Base-by-base conservation (phyloP, 306 rosid genomes). In the Acmispon strigosus region DNA sequence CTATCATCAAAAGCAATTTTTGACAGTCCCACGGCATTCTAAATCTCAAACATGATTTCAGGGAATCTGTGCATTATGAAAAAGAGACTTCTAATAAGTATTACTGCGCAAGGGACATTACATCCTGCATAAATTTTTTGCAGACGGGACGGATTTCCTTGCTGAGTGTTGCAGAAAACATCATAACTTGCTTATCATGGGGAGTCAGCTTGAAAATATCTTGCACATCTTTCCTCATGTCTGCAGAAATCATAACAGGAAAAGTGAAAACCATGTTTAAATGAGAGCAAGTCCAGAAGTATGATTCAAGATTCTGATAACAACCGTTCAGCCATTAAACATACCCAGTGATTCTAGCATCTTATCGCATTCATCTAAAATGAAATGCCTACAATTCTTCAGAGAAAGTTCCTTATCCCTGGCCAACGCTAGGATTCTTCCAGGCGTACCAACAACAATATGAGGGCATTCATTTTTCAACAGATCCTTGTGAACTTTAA, bases 91-190 rank as follows among this genome's bases (percentile, higher is more conserved):
- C 90, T 75, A 90, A 86, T 90, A 78, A 93, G 96, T 83, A 87
- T 82, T 53, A 81, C 85, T 86, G 92, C 92, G 90, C 90, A 90
- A 72, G 83, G 84, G 71, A 91, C 92, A 91, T 94, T 94, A 94
- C 99, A 87, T 94, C 99, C 91, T 91, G 99, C 99, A 94, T 94
- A 72, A 94, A 94, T 72, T 91, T 94, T 85, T 94, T 91, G 97
- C 99, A 94, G 85, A 94, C 99, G 37, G 99, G 99, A 24, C 99
- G 97, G 61, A 94, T 91, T 66, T 94, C 99, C 82, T 94, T 94
- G 97, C 99, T 94, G 63, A 94, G 96, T 8, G 99, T 94, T 57
- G 99, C 99, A 66, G 99, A 94, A 69, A 94, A 94, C 99, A 94
- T 94, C 99, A 94, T 94, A 17, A 94, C 99, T 85, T 94, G 99